A percentile compares a stretch with the other conserved stretches of the same genome.
phyloP scores from a whole-genome alignment of 441 rosid genomes.

The Gossypium lobatum region DNA sequence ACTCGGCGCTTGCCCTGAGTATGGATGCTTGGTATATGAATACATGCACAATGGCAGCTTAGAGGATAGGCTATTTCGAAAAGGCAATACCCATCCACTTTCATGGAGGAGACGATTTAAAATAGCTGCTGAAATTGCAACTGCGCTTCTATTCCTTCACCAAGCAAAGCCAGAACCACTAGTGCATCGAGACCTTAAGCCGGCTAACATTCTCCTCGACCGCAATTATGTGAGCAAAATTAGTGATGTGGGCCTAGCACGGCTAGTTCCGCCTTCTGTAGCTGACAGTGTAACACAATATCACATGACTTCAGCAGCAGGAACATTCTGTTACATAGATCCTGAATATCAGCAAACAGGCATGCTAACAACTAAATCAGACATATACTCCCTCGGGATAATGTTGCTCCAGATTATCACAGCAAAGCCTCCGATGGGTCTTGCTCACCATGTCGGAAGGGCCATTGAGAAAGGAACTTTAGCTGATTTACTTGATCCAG shows the following conservation, averaged over 20 bases:
- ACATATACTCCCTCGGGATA: conserved; percentile 60
- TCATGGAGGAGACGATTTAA: conserved; percentile 53
- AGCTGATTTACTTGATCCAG: conserved; percentile 48
- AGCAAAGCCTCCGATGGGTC: conserved; percentile 62
- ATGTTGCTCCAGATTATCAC: conserved; percentile 62
- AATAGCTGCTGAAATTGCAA: conserved; percentile 61
- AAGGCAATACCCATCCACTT: conserved; percentile 43
- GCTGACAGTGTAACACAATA: conserved; percentile 62
- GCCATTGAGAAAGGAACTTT: conserved; percentile 53
- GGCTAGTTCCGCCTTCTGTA: conserved; percentile 60
- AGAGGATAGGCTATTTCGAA: conserved; percentile 54
- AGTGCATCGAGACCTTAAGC: conserved; percentile 75
- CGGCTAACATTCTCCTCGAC: conserved; percentile 72
- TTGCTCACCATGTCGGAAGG: conserved; percentile 49
- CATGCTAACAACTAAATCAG: conserved; percentile 57
- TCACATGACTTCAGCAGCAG: conserved; percentile 72
- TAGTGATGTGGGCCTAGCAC: conserved; percentile 76
- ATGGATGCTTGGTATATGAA: conserved; percentile 68
- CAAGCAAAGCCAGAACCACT: conserved; percentile 79
- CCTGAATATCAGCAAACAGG: conserved; percentile 82
- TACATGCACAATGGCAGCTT: conserved; percentile 61
- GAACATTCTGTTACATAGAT: conserved; percentile 74
- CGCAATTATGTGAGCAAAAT: conserved; percentile 62
- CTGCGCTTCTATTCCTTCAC: conserved; percentile 64
- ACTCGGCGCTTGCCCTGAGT: conserved; percentile 74